Conservation (phyloP, 2,329 filamentous ascomycete species). For the Seiridium unicorne region DNA sequence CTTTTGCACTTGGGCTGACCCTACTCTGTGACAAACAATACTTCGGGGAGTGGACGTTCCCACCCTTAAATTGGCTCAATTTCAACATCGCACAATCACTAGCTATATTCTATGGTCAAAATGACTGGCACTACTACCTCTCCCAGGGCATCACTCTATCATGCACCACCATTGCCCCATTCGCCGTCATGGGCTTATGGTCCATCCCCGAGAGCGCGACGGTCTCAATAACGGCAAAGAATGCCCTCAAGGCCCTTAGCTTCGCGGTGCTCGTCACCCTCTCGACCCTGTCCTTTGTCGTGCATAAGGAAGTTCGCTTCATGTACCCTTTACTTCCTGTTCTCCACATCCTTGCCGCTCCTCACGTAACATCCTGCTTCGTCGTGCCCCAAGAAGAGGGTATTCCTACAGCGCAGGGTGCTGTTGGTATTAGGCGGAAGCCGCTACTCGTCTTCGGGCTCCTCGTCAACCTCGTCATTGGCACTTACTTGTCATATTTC, state of each 20-base stretch:
- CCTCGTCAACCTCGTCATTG: conserved; percentile 66
- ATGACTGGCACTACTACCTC: conserved; percentile 90
- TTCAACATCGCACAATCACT: conserved; percentile 89
- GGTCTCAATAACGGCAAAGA: conserved; percentile 32
- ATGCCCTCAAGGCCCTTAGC: conserved; percentile 54
- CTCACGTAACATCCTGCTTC: conserved; percentile 66
- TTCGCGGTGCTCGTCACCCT: conserved; percentile 60
- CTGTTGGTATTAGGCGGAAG: conserved; percentile 44
- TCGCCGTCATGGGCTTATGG: conserved; percentile 65
- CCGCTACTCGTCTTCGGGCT: conserved; percentile 58
- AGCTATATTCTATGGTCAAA: conserved; percentile 88
- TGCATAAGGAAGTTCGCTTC: conserved; percentile 97
- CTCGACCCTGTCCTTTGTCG: conserved; percentile 68
- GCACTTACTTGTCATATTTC: conserved; percentile 69
- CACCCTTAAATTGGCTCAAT: conserved; percentile 80
- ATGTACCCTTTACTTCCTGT: conserved; percentile 87
- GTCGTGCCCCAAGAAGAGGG: conserved; percentile 32
- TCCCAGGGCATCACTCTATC: conserved; percentile 87
- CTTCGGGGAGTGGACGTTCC: conserved; percentile 85
- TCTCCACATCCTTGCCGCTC: conserved; percentile 78
- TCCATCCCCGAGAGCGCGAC: conserved; percentile 36
- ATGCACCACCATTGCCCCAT: conserved; percentile 79
- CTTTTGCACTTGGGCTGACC: conserved; percentile 61
- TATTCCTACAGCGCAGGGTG: conserved; percentile 22
- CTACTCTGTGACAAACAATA: conserved; percentile 70